phyloP scores from a whole-genome alignment of 2,329 filamentous ascomycete species.

The Rachicladosporium sp. region DNA sequence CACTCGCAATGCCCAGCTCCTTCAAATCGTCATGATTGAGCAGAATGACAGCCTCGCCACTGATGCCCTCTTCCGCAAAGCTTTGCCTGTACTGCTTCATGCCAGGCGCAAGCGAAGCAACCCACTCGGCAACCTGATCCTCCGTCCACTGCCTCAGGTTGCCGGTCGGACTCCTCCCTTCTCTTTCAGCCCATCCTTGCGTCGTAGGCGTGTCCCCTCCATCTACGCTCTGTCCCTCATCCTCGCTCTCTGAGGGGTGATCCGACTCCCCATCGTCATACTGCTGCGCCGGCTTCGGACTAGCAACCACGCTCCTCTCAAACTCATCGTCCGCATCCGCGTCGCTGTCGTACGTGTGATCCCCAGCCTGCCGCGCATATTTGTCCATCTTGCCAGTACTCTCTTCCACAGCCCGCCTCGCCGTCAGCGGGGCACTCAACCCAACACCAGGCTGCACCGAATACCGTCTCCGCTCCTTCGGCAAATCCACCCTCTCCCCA shows the following conservation, averaged over 20 bases:
- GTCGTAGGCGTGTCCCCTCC: constrained; percentile 67
- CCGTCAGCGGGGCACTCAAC: constrained; percentile 1
- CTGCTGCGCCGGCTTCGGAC: constrained; percentile 52
- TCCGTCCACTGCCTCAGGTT: constrained; percentile 70
- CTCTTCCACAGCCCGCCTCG: not conserved
- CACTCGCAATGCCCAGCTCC: constrained; percentile 84
- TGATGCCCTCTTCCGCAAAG: constrained; percentile 74
- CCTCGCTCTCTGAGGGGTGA: constrained; percentile 43
- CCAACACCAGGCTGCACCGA: constrained; percentile 4
- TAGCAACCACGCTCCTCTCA: constrained; percentile 56
- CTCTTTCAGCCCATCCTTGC: constrained; percentile 22
- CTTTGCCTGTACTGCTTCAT: constrained; percentile 23
- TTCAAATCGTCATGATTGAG: constrained; percentile 87
- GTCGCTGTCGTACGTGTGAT: constrained; percentile 54
- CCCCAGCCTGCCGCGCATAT: constrained; percentile 19
- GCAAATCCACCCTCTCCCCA: constrained; percentile 13
- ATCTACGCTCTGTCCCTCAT: constrained; percentile 22
- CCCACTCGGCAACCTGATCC: constrained; percentile 83
- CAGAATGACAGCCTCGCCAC: constrained; percentile 79
- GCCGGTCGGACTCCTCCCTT: constrained; percentile 49
- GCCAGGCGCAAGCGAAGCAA: constrained; percentile 35
- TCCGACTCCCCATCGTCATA: constrained; percentile 50
- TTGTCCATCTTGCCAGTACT: constrained; percentile 17
- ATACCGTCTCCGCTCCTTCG: constrained; percentile 6
- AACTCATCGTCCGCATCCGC: constrained; percentile 76